Base-by-base conservation (phyloP, 192 early-diverging fungal genomes). In the Umbelopsis sp. region DNA sequence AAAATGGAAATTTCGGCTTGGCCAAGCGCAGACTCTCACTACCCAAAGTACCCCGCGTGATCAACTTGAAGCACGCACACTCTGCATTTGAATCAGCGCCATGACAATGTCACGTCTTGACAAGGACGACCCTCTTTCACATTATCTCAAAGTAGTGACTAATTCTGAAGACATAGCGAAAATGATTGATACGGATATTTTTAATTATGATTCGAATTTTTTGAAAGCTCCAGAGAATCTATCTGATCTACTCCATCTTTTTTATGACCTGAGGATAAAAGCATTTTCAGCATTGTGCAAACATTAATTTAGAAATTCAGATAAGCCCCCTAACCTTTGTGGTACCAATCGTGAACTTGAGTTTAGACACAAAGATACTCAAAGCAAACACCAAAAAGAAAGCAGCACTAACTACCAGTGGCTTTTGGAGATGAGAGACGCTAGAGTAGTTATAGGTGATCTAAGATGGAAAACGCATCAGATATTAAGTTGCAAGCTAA, bases 371-470 rank as follows among this genome's bases (percentile, higher is more conserved):
- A 23, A 77, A 13, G 13, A 87, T 89, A 12, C 84, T 85, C 52
- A 86, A 46, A 11, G 74, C 75, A 85, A 91, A 91, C 66, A 89
- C 16, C 1, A 25, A 66, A 61, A 91, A 79, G 46, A 93, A 46
- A 37, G 78, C 74, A 1, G 53, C 46, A 7, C 83, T 85, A 18
- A 87, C 77, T 9, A 78, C 85, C 41, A 86, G 45, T 13, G 92
- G 92, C 74, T 94, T 94, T 68, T 82, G 82, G 64, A 89, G 74
- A 25, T 88, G 78, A 27, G 82, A 70, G 11, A 66, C 1, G 16
- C 46, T 21, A 18, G 81, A 61, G 67, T 82, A 86, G 30, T 75
- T 72, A 51, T 94, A 94, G 33, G 80, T 81, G 23, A 92, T 75
- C 71, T 78, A 67, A 21, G 65, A 7, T 21, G 41, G 22, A 46